A percentile compares a stretch with the other conserved stretches of the same genome.
Conservation (phyloP, 2,329 filamentous ascomycete species). For the Cladosporium sp. region DNA sequence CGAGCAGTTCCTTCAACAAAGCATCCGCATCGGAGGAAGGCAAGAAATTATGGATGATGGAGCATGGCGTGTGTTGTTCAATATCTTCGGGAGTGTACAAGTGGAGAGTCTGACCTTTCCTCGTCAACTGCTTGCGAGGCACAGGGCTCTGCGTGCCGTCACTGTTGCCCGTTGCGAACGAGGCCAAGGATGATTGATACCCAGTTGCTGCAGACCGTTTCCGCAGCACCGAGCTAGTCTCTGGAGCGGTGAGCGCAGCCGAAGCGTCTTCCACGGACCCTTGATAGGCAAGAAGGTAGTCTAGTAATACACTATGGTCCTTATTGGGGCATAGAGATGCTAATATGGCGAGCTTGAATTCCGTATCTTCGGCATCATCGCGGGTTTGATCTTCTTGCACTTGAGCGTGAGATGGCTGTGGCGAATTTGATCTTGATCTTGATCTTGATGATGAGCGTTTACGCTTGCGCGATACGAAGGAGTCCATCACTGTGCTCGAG, state of each 20-base stretch:
- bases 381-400: conserved; percentile 2
- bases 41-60: conserved; percentile 88
- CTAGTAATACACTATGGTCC: conserved; percentile 65
- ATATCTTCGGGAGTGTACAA: conserved; percentile 79
- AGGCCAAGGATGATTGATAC: conserved; percentile 40
- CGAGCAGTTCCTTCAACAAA: conserved; percentile 69
- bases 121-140: conserved; percentile 49
- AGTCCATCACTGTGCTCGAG: conserved; percentile 21
- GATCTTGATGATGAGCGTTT: conserved; percentile 18
- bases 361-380: conserved; percentile 67
- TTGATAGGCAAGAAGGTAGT: conserved; percentile 70
- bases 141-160: not conserved
- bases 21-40: conserved; percentile 64
- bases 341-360: conserved; percentile 80
- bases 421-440: conserved; percentile 14
- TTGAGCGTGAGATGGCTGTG: not conserved
- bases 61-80: conserved; percentile 79
- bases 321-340: conserved; percentile 67
- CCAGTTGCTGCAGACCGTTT: conserved; percentile 32
- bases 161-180: conserved; percentile 16
- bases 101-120: conserved; percentile 76
- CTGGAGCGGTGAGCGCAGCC: conserved; percentile 43
- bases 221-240: conserved; percentile 25
- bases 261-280: conserved; percentile 68
- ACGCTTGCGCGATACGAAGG: conserved; percentile 24